A percentile compares a stretch with the other conserved stretches of the same genome.
Conservation (phyloP, 257 asterid genomes). For the Fraxinus pennsylvanica region DNA sequence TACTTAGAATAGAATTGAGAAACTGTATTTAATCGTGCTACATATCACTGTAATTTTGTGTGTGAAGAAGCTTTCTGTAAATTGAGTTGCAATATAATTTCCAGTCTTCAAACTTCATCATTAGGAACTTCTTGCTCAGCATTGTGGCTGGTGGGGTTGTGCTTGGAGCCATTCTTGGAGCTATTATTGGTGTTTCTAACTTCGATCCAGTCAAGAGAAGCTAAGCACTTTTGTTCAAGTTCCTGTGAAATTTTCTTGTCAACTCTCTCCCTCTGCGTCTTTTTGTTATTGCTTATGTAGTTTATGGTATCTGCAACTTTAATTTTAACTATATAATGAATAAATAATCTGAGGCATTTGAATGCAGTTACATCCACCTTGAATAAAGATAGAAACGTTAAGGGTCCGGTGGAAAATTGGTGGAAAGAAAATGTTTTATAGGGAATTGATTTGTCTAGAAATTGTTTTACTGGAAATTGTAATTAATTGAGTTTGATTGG, state of each 20-base stretch:
- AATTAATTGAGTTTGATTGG: too few species aligned
- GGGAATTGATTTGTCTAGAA: too few species aligned
- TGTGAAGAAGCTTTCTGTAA: too few species aligned
- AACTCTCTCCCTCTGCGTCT: not conserved
- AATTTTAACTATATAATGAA: not conserved
- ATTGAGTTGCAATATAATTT: too few species aligned
- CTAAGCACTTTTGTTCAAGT: slow-evolving; percentile 10
- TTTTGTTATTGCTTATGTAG: not conserved
- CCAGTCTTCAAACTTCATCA: too few species aligned
- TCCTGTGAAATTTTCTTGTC: not conserved
- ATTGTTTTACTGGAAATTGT: too few species aligned
- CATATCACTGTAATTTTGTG: too few species aligned
- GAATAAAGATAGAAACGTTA: too few species aligned
- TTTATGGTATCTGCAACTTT: not conserved
- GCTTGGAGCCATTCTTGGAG: slow-evolving; percentile 38
- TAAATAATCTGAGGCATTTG: not conserved
- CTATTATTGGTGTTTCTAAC: slow-evolving; percentile 50
- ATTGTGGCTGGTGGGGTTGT: slow-evolving; percentile 53
- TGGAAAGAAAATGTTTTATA: too few species aligned
- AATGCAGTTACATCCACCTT: not conserved
- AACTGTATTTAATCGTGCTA: too few species aligned
- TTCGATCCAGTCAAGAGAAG: slow-evolving; percentile 56
- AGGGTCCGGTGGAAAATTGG: too few species aligned
- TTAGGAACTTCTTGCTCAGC: slow-evolving; percentile 65
- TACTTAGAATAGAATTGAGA: too few species aligned